Evolutionary conservation across 1,284 basidiomycete genomes (phyloP).

Genomic region (Chalciporus sp.): DNA sequence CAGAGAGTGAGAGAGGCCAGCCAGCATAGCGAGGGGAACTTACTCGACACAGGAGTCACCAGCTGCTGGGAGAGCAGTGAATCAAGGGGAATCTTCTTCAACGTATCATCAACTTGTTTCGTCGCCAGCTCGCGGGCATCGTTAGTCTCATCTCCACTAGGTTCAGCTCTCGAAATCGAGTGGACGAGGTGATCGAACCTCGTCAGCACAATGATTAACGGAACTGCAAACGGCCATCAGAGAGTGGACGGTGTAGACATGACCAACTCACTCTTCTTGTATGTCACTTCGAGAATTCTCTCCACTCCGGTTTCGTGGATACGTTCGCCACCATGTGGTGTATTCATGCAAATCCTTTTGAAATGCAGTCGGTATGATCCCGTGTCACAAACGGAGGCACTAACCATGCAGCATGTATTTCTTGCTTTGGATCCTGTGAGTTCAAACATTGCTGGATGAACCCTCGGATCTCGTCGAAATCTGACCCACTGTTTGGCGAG

Average conservation of each 20-base stretch:
- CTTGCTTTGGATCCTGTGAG: neutral
- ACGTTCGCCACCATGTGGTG: slow-evolving; percentile 3
- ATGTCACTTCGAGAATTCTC: slow-evolving; percentile 7
- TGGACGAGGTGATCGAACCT: slow-evolving; percentile 5
- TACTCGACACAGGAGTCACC: slow-evolving; percentile 5
- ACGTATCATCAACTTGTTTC: neutral
- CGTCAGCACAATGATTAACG: slow-evolving; percentile 6
- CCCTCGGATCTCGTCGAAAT: slow-evolving; percentile 1
- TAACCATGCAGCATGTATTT: slow-evolving; percentile 4
- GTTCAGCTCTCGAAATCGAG: neutral
- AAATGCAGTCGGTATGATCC: neutral
- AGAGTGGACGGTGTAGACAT: neutral
- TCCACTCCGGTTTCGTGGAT: slow-evolving; percentile 7
- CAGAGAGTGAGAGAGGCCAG: neutral
- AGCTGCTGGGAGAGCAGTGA: slow-evolving; percentile 7
- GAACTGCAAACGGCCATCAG: neutral
- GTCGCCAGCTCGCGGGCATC: slow-evolving; percentile 3
- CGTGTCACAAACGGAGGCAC: neutral
- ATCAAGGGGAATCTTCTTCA: slow-evolving; percentile 7
- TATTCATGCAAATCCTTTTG: slow-evolving; percentile 4
- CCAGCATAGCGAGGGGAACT: neutral
- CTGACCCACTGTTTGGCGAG: slow-evolving; percentile 3
- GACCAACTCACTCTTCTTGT: slow-evolving; percentile 3
- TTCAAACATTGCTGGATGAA: neutral
- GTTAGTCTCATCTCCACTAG: neutral